Conservation (phyloP, 768 basidiomycete species). For the Lentinula detonsa region DNA sequence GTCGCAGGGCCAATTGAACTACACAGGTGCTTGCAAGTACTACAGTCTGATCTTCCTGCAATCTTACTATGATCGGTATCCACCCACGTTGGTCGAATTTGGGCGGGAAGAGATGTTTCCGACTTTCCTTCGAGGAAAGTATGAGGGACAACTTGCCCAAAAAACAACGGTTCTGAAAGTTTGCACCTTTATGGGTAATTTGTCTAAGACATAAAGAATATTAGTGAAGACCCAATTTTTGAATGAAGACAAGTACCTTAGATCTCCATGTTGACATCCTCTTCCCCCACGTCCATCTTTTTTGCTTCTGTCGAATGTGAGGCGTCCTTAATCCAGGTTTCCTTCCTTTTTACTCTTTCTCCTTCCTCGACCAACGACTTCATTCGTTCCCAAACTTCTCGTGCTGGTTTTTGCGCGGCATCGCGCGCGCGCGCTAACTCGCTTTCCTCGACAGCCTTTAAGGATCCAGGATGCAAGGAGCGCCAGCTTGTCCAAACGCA, state of each 20-base stretch:
- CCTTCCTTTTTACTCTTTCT: neutral
- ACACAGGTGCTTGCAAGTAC: no score
- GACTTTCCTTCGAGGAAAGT: no score
- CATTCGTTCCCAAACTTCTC: slow-evolving; percentile 40
- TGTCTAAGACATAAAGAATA: neutral
- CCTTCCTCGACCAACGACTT: slow-evolving; percentile 21
- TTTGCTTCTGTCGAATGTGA: neutral
- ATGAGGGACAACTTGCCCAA: neutral
- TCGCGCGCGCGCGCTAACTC: slow-evolving; percentile 39
- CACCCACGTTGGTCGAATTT: no score
- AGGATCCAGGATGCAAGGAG: slow-evolving; percentile 14
- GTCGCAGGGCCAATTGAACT: no score
- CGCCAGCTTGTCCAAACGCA: slow-evolving; percentile 60
- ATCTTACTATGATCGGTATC: no score
- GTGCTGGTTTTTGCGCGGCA: slow-evolving; percentile 43
- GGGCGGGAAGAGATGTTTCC: no score
- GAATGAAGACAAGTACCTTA: neutral
- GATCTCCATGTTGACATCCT: slow-evolving; percentile 3
- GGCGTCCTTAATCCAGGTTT: neutral
- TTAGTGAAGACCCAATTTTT: neutral
- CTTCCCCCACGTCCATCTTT: neutral
- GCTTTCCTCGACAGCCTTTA: slow-evolving; percentile 26
- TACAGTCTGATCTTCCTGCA: no score
- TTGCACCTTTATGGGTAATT: neutral
- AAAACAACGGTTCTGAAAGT: neutral